Evolutionary conservation across 2,329 filamentous ascomycete species (phyloP), one percentile per base, ranked within the genome.

Genomic region (Botrytis sinoallii): DNA sequence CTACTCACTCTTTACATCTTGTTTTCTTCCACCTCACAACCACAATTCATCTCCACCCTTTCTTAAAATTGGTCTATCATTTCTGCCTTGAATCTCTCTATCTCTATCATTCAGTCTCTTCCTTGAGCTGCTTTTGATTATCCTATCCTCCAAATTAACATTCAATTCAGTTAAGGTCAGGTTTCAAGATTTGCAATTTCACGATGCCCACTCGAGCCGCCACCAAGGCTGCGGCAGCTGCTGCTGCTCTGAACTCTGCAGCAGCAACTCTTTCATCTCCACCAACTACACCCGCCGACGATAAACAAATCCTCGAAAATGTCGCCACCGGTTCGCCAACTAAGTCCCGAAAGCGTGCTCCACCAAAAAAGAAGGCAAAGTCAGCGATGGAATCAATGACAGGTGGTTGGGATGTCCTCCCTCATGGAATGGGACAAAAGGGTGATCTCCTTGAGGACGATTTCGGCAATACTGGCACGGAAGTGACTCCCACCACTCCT

Each of bases 351-450:
- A 77, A 78, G 63, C 73, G 73, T 55, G 74, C 48, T 22, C 18
- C 73, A 22, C 22, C 61, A 4, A 75, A 70, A 40, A 75, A 60
- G 52, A 76, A 74, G 52, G 70, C 55, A 25, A 72, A 63, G 29
- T 35, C 32, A 14, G 59, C 61, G 7, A 55, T 48, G 5, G 75
- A 77, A 44, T 68, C 75, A 32, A 46, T 79, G 14, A 75, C 60
- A 4, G 77, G 75, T 67, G 76, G 73, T 44, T 79, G 82, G 71
- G 82, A 88, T 74, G 85, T 88, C 67, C 81, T 89, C 55, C 88
- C 88, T 25, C 88, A 90, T 79, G 89, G 88, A 67, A 81, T 90
- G n/a, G 87, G 86, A 9, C 80, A 81, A 10, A 75, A 79, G 29
- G 65, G 73, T 32, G 74, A 71, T 38, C 40, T 77, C 32, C 63